A percentile compares a stretch with the other conserved stretches of the same genome.
These are phyloP conservation scores for Amanita exitialis DNA, from an alignment of 768 basidiomycete species.

Conservation along the genomic window DNA sequence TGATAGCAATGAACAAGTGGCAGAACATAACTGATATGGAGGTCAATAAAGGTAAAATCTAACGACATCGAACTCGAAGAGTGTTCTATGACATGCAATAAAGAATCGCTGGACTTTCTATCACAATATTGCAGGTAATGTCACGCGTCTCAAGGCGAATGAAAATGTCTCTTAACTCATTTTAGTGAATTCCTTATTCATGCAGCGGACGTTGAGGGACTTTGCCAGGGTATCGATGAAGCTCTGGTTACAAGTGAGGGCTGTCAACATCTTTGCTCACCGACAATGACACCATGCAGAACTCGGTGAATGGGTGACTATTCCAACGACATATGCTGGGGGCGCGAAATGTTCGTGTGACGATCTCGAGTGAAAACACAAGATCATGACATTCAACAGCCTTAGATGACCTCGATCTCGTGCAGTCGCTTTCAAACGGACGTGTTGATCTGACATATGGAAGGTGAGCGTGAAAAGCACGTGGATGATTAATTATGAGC, in stretches of 20 bases:
- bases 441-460: constrained; percentile 84
- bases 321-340: constrained; percentile 95
- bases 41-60: constrained; percentile 59
- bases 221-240: constrained; percentile 94
- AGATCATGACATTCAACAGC: constrained; percentile 30
- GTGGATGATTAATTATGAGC: neutral
- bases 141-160: neutral
- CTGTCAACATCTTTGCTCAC: neutral
- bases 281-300: constrained; percentile 30
- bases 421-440: constrained; percentile 71
- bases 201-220: constrained; percentile 97
- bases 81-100: neutral
- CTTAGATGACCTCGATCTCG: constrained; percentile 70
- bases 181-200: constrained; percentile 87
- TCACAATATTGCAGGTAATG: constrained; percentile 72
- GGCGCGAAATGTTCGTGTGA: constrained; percentile 72
- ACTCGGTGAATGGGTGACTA: constrained; percentile 83
- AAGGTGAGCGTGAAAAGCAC: constrained; percentile 34
- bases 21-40: constrained; percentile 93
- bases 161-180: constrained; percentile 1
- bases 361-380: neutral
- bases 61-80: neutral
- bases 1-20: constrained; percentile 99
- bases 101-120: constrained; percentile 72
- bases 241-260: constrained; percentile 69